phyloP scores from a whole-genome alignment of 371 early-diverging fungal genomes.

The Haplosporangium sp. region DNA sequence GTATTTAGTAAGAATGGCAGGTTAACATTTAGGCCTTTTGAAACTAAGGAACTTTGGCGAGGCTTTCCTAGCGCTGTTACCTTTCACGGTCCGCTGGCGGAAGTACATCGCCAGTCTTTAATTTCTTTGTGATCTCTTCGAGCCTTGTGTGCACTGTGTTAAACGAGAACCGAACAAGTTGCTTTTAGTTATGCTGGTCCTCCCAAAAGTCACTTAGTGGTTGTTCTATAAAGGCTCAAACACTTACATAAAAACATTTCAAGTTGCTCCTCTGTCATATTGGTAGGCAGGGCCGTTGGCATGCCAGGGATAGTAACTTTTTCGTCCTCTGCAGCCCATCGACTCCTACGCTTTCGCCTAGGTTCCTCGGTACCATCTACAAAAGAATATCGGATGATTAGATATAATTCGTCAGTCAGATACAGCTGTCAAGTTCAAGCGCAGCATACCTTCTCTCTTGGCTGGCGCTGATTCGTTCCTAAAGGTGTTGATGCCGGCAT shows the following conservation, averaged over 20 bases:
- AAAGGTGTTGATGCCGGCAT: slow-evolving; percentile 11
- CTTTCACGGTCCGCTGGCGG: slow-evolving; percentile 76
- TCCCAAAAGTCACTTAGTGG: not conserved
- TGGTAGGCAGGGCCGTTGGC: slow-evolving; percentile 84
- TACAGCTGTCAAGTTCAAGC: not conserved
- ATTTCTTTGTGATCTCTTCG: slow-evolving; percentile 88
- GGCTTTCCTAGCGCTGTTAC: slow-evolving; percentile 45
- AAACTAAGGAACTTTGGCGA: too few species aligned
- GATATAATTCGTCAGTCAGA: not conserved
- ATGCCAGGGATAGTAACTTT: slow-evolving; percentile 82
- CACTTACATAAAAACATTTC: slow-evolving; percentile 84
- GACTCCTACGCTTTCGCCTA: slow-evolving; percentile 72
- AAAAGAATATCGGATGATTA: not conserved
- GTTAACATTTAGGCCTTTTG: not conserved
- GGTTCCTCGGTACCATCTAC: slow-evolving; percentile 57
- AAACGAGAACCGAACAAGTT: not conserved
- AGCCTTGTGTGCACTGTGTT: slow-evolving; percentile 81
- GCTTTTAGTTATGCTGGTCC: not conserved
- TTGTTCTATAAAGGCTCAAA: not conserved
- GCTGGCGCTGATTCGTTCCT: slow-evolving; percentile 2
- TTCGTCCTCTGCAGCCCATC: slow-evolving; percentile 87
- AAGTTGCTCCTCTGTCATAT: slow-evolving; percentile 80
- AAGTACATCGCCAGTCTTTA: slow-evolving; percentile 84
- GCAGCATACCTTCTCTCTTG: slow-evolving; percentile 6
- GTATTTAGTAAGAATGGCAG: not conserved